Evolutionary conservation across 805 yeast genomes (phyloP), one percentile per base, ranked within the genome.

Genomic region (Brettanomyces nanus): DNA sequence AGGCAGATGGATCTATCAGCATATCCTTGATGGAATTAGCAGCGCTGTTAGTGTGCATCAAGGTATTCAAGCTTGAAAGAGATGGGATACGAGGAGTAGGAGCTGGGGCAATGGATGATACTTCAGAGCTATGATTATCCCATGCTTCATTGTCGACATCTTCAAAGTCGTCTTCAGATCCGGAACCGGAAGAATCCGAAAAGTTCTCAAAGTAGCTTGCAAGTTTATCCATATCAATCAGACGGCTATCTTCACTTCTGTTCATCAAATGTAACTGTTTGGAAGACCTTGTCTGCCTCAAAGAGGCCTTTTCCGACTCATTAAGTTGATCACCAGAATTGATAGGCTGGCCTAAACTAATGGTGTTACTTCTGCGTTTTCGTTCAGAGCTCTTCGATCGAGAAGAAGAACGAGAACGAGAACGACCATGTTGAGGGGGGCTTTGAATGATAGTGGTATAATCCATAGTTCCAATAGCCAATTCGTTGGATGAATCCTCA

Each of bases 341-440:
- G 10, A 38, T 34, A n/a, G 45, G 38, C 2, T 45, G 38, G 1
- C 50, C 53, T 11, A 49, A 36, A 36, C 51, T 49, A n/a, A 53
- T 46, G 1, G 62, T 59, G 38, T 55, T 55, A 28, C 56, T 48
- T 45, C 62, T 51, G 13, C 49, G 47, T 31, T 53, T 47, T n/a
- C n/a, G n/a, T n/a, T n/a, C n/a, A n/a, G n/a, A n/a, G n/a, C n/a
- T n/a, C 26, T 30, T 28, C 11, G 27, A 23, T 3, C 18, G 11
- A 13, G 43, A 26, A 7, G 13, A 9, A 0, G 42, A 31, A 6
- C 45, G 35, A 33, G 32, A 23, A 7, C 26, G 7, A n/a, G 28
- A 19, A 15, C 31, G 19, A 17, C 31, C 33, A 27, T 19, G 35
- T 17, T 35, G 42, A 5, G 48, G 41, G 22, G 47, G 43, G 29